These are phyloP conservation scores for Dendrobium catenatum DNA, from an alignment of 106 monocot genomes.

Conservation along the genomic window DNA sequence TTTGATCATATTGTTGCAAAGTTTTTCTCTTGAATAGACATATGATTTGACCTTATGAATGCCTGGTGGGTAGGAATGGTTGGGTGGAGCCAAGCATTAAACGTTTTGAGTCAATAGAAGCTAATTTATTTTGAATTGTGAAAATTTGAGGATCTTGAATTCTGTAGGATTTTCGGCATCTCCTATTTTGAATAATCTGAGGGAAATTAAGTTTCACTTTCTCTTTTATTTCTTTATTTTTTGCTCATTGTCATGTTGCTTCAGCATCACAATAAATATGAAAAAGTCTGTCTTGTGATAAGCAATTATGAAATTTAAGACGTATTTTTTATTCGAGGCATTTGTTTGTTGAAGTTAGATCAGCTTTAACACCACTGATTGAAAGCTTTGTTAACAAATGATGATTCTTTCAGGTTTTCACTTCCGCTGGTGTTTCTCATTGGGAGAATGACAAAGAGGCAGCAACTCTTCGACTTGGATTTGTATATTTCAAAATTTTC, in stretches of 20 bases:
- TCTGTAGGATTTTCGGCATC: not conserved
- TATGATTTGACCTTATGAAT: too few relatives aligned
- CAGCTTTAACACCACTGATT: not conserved
- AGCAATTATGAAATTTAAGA: not conserved
- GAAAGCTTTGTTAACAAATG: not conserved
- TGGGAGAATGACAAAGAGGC: slow-evolving; percentile 53
- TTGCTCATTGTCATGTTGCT: not conserved
- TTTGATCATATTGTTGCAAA: too few relatives aligned
- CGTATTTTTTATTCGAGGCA: not conserved
- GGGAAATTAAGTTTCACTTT: not conserved
- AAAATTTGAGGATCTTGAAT: not conserved
- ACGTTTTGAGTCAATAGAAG: too few relatives aligned
- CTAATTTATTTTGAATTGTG: too few relatives aligned
- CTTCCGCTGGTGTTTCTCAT: slow-evolving; percentile 28
- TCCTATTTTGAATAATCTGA: not conserved
- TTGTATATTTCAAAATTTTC: slow-evolving; percentile 20
- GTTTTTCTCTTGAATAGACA: too few relatives aligned
- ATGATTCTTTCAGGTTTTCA: not conserved
- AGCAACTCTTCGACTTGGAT: slow-evolving; percentile 43
- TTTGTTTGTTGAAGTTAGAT: not conserved
- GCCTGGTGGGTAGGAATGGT: too few relatives aligned
- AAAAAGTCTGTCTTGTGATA: not conserved
- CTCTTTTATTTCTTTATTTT: not conserved
- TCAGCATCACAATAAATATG: not conserved
- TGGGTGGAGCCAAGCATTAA: too few relatives aligned